Conservation (phyloP, 331 rosid genomes). For the Erythrophleum ivorense region DNA sequence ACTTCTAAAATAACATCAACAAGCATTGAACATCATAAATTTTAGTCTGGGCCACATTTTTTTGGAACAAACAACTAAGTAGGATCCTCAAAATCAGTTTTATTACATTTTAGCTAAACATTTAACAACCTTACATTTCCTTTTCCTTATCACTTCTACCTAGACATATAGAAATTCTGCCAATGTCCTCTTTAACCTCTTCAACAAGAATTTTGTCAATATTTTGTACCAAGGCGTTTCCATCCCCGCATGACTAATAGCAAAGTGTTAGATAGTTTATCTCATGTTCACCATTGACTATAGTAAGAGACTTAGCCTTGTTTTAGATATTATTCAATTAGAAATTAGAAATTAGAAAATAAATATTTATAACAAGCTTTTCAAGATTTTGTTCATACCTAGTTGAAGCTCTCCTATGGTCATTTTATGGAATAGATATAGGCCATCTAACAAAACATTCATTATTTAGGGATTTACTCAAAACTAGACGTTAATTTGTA, state of each 20-base stretch:
- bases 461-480: not conserved
- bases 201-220: not conserved
- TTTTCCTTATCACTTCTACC: not conserved
- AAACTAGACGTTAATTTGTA: not conserved
- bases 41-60: not conserved
- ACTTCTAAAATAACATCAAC: not conserved
- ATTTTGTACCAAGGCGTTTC: slow-evolving; percentile 13
- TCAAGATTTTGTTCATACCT: slow-evolving; percentile 4
- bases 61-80: not conserved
- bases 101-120: not conserved
- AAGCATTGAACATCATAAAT: not conserved
- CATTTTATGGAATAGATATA: not conserved
- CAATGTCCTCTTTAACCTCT: not conserved
- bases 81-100: not conserved
- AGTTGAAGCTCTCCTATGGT: not conserved
- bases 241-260: not conserved
- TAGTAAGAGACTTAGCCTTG: not conserved
- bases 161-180: not conserved
- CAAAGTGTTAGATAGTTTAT: not conserved
- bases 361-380: not conserved
- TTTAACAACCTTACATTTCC: slow-evolving; percentile 5
- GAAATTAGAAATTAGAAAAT: not conserved
- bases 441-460: not conserved
- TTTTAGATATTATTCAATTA: not conserved
- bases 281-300: not conserved